These are phyloP conservation scores for Gracilaria vermiculophylla DNA, from an alignment of 23 red algal genomes.

Conservation along the genomic window DNA sequence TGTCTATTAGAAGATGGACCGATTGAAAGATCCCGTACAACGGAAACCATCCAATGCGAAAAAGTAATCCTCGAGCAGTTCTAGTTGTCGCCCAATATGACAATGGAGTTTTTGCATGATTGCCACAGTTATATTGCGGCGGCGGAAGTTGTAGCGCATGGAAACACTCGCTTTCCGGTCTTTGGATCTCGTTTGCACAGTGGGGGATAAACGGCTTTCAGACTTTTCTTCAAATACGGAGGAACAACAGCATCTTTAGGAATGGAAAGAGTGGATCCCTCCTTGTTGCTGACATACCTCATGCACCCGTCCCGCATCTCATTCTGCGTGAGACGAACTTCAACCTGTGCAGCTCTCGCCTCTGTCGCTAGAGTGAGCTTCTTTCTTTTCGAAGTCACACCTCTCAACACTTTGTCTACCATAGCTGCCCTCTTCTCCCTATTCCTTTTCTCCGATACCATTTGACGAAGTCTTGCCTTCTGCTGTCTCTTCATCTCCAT, in stretches of 20 bases:
- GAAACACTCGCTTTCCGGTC: conserved; percentile 56
- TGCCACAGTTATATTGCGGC: not conserved
- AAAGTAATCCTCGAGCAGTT: no score
- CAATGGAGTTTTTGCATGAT: not conserved
- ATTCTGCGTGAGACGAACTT: conserved; percentile 52
- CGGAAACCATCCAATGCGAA: no score
- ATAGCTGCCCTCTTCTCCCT: conserved; percentile 81
- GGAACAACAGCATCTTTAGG: conserved; percentile 51
- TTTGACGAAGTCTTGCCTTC: conserved; percentile 68
- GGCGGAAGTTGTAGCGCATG: not conserved
- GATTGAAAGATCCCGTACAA: no score
- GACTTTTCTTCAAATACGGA: not conserved
- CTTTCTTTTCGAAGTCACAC: conserved; percentile 81
- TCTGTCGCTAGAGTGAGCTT: conserved; percentile 60
- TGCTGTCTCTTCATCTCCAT: conserved; percentile 64
- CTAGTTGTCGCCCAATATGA: not conserved
- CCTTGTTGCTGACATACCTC: conserved; percentile 46
- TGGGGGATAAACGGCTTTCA: conserved; percentile 50
- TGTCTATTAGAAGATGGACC: no score
- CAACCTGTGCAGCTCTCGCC: conserved; percentile 50
- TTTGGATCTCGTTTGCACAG: conserved; percentile 49
- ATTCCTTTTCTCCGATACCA: conserved; percentile 76
- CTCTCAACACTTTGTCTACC: conserved; percentile 73
- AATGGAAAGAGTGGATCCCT: conserved; percentile 43
- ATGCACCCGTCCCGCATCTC: conserved; percentile 57